A percentile compares a stretch with the other conserved stretches of the same genome.
Conservation (phyloP, 306 rosid species). For the Vicia sativa region DNA sequence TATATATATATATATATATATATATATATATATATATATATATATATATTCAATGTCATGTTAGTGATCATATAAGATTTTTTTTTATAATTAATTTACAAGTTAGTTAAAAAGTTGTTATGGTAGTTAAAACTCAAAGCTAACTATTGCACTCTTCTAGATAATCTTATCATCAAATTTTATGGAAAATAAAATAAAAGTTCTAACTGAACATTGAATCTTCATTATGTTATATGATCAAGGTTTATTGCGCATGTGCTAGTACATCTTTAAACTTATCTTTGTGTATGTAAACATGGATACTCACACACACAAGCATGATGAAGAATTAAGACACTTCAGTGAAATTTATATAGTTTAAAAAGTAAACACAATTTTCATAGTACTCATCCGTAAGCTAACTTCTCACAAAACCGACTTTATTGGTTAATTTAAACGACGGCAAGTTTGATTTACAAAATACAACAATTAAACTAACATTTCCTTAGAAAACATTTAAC, state of each 20-base stretch:
- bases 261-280: background rate
- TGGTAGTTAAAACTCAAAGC: too few species aligned
- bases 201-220: background rate
- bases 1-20: too few species aligned
- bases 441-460: background rate
- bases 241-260: background rate
- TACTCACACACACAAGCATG: background rate
- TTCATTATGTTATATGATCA: background rate
- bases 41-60: too few species aligned
- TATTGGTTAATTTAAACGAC: background rate
- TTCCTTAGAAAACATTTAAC: slow-evolving; percentile 23
- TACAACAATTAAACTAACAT: slow-evolving; percentile 18
- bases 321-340: too few species aligned
- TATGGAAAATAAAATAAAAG: too few species aligned
- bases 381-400: background rate
- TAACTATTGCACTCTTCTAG: too few species aligned
- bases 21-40: too few species aligned
- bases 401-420: background rate
- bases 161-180: too few species aligned
- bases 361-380: too few species aligned
- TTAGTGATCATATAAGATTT: too few species aligned
- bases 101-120: too few species aligned
- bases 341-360: background rate
- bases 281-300: background rate
- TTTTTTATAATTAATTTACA: too few species aligned